Base-by-base conservation (phyloP, 805 yeast species). In the Sporopachydermia lactativora region DNA sequence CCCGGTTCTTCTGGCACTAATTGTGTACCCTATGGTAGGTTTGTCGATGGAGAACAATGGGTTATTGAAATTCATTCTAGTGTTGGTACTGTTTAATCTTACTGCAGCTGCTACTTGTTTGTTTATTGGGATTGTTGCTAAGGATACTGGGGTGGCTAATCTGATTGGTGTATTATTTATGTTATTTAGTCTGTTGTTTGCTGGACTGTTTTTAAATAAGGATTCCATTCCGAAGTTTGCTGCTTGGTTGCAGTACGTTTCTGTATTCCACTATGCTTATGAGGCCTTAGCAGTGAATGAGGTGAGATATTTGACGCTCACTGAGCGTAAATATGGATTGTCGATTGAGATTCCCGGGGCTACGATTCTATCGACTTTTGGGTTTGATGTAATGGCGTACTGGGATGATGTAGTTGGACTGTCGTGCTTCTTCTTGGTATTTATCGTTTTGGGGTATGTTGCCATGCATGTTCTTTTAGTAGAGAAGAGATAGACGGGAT, bases 291-390 rank as follows among this genome's bases (percentile, higher is more conserved):
- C 86, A 3, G 88, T 92, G 42, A 92, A 92, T 58, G 98, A 92
- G 55, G 97, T 89, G 5, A 81, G 79, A 52, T 82, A 84, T 28
- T 68, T 92, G 54, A 77, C 84, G 11, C 66, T 92, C 50, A 75
- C 74, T 47, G 98, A 92, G 55, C 78, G 75, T 55, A 92, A 92
- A 60, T 89, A 80, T 53, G 98, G 98, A 0, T 68, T 92, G 36
- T 81, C 88, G 37, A 89, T 92, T 50, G 95, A 86, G 58, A 94
- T 92, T 13, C 98, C 98, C 0, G 98, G 98, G 6, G 97, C 98
- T 2, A 94, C 95, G 1, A 92, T 92, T 42, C 68, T 92, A 49
- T 82, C 94, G 49, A 85, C 97, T 0, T 92, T 92, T 64, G 98
- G 98, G 0, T 92, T 92, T 58, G 73, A 83, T 48, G 89, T 84